Conservation (phyloP, 2,329 filamentous ascomycete species). For the Coleophoma cylindrospora region DNA sequence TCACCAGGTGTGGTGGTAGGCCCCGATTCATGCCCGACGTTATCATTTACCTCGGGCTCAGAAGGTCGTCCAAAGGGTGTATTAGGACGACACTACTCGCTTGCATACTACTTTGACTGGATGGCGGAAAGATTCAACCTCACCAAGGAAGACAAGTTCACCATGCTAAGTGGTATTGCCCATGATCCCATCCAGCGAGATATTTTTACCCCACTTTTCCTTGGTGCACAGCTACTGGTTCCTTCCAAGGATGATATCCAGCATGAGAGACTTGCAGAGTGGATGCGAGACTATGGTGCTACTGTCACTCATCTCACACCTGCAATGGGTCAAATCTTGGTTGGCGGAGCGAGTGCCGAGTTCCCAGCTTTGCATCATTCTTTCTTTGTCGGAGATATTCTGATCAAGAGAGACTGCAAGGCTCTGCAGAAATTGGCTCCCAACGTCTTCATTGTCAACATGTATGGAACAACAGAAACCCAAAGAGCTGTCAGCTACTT, state of each 20-base stretch:
- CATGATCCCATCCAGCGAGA: constrained; percentile 68
- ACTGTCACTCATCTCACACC: constrained; percentile 89
- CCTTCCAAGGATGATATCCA: constrained; percentile 80
- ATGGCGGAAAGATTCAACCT: constrained; percentile 82
- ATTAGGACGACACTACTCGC: constrained; percentile 76
- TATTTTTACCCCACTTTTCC: constrained; percentile 86
- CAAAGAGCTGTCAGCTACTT: constrained; percentile 78
- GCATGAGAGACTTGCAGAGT: constrained; percentile 81
- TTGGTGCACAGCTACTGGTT: constrained; percentile 74
- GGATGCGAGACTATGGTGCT: constrained; percentile 71
- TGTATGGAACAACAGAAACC: constrained; percentile 88
- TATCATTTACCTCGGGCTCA: constrained; percentile 69
- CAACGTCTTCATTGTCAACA: constrained; percentile 74
- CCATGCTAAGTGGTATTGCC: constrained; percentile 79
- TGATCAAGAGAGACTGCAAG: constrained; percentile 79
- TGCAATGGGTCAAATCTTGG: constrained; percentile 91
- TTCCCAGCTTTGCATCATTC: constrained; percentile 74
- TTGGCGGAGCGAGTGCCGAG: constrained; percentile 73
- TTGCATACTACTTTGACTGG: constrained; percentile 87
- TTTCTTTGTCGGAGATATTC: constrained; percentile 88
- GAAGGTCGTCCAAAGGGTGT: constrained; percentile 86
- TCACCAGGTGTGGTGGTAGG: constrained; percentile 73
- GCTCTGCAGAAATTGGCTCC: constrained; percentile 70
- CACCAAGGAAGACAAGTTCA: constrained; percentile 68
- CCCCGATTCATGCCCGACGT: constrained; percentile 75